Conservation (phyloP, 768 basidiomycete species). For the Tephrocybe sp. region DNA sequence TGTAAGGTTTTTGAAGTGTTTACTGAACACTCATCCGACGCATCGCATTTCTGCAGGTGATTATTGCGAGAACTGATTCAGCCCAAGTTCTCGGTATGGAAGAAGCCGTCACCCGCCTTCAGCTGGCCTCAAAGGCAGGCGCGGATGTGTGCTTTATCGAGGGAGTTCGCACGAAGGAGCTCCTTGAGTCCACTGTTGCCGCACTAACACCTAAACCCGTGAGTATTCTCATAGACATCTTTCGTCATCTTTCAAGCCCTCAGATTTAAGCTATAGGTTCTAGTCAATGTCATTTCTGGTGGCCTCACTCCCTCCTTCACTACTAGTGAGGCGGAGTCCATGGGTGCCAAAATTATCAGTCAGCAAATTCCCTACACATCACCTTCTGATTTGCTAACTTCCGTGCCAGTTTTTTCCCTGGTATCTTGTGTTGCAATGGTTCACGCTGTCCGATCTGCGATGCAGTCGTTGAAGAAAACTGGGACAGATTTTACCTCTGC, state of each 20-base stretch:
- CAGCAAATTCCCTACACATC: conserved; percentile 22
- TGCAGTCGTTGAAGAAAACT: conserved; percentile 73
- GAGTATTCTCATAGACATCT: conserved; percentile 12
- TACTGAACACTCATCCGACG: neutral
- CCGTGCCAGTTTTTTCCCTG: conserved; percentile 63
- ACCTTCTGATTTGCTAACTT: neutral
- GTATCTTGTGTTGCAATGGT: conserved; percentile 77
- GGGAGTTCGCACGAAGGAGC: conserved; percentile 68
- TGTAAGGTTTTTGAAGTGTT: conserved; percentile 37
- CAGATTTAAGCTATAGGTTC: conserved; percentile 39
- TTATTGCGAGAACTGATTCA: conserved; percentile 76
- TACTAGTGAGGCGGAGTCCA: conserved; percentile 61
- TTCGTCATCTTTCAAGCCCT: neutral
- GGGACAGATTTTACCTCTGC: conserved; percentile 66
- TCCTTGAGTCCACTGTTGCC: conserved; percentile 61
- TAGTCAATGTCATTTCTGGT: conserved; percentile 80
- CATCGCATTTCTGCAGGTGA: conserved; percentile 39
- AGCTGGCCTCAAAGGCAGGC: conserved; percentile 70
- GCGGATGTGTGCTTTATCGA: conserved; percentile 85
- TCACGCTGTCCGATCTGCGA: conserved; percentile 77
- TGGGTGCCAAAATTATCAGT: conserved; percentile 82
- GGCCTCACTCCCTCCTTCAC: conserved; percentile 78
- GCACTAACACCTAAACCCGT: conserved; percentile 74
- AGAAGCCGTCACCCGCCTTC: conserved; percentile 64
- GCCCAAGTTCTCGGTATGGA: conserved; percentile 82